phyloP scores from a whole-genome alignment of 1,284 basidiomycete genomes.

The Ceratobasidium theobromae region DNA sequence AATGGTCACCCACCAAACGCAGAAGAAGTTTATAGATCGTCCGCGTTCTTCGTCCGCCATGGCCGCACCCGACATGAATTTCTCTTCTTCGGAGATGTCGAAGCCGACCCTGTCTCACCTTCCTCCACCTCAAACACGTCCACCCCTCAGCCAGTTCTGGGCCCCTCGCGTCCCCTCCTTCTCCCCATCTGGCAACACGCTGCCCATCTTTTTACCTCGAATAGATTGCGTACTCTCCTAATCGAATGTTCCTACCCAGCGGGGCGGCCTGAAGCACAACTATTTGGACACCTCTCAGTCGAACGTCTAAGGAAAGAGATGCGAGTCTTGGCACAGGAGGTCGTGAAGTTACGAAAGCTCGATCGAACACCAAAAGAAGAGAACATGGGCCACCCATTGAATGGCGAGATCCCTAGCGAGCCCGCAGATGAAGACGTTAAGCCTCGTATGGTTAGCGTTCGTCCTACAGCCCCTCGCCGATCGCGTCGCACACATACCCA shows the following conservation, averaged over 20 bases:
- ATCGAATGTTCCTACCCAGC: constrained; percentile 82
- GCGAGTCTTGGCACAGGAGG: constrained; percentile 60
- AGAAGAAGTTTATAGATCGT: constrained; percentile 59
- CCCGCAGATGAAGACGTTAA: no score
- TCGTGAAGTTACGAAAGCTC: constrained; percentile 44
- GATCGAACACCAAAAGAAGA: constrained; percentile 8
- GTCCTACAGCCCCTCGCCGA: no score
- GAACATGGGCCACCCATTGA: neutral
- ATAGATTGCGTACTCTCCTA: constrained; percentile 62
- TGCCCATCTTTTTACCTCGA: neutral
- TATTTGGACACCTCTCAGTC: constrained; percentile 79
- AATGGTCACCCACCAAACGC: neutral
- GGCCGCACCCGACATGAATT: constrained; percentile 60
- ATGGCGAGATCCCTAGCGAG: neutral
- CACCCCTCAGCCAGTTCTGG: no score
- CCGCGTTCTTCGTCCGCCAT: constrained; percentile 76
- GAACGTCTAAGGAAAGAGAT: constrained; percentile 71
- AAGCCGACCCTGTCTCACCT: constrained; percentile 67
- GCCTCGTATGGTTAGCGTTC: no score
- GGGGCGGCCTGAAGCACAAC: constrained; percentile 56
- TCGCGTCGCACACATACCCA: no score
- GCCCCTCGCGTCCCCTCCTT: constrained; percentile 38
- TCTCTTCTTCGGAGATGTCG: constrained; percentile 83
- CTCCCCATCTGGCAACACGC: constrained; percentile 16
- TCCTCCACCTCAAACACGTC: constrained; percentile 39